Conservation (phyloP, 805 yeast species). For the Deakozyma indianensis region DNA sequence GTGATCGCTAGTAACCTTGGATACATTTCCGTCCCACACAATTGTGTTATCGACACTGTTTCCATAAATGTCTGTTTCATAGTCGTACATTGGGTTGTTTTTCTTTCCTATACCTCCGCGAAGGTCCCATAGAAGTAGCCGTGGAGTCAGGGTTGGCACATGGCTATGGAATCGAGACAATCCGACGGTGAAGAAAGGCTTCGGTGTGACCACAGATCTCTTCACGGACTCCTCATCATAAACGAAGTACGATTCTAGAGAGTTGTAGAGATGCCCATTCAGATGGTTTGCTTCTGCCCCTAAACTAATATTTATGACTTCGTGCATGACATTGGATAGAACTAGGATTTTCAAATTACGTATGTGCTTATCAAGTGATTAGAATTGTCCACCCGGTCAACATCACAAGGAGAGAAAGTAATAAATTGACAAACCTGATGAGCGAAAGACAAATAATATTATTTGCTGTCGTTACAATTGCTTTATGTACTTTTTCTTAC, state of each 20-base stretch:
- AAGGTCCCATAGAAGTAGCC: slow-evolving; percentile 72
- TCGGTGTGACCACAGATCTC: slow-evolving; percentile 27
- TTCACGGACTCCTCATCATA: slow-evolving; percentile 23
- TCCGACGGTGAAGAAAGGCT: slow-evolving; percentile 32
- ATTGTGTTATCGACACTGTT: neutral
- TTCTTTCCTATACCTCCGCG: slow-evolving; percentile 53
- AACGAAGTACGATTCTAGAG: slow-evolving; percentile 56
- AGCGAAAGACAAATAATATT: no score
- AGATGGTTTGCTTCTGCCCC: slow-evolving; percentile 66
- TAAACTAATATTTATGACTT: slow-evolving; percentile 54
- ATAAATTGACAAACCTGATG: no score
- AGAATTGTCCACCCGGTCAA: no score
- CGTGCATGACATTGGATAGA: slow-evolving; percentile 54
- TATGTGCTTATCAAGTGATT: no score
- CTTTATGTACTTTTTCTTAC: no score
- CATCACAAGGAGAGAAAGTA: no score
- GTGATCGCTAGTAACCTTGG: slow-evolving; percentile 3
- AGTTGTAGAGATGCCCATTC: slow-evolving; percentile 67
- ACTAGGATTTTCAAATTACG: no score
- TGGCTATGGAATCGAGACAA: slow-evolving; percentile 26
- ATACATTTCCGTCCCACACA: slow-evolving; percentile 4
- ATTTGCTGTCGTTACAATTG: no score
- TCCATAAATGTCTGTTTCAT: slow-evolving; percentile 2
- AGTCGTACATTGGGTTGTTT: slow-evolving; percentile 11
- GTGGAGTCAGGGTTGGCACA: slow-evolving; percentile 53